These are phyloP conservation scores for Manihot esculenta DNA, from an alignment of 441 rosid species.

Conservation along the genomic window DNA sequence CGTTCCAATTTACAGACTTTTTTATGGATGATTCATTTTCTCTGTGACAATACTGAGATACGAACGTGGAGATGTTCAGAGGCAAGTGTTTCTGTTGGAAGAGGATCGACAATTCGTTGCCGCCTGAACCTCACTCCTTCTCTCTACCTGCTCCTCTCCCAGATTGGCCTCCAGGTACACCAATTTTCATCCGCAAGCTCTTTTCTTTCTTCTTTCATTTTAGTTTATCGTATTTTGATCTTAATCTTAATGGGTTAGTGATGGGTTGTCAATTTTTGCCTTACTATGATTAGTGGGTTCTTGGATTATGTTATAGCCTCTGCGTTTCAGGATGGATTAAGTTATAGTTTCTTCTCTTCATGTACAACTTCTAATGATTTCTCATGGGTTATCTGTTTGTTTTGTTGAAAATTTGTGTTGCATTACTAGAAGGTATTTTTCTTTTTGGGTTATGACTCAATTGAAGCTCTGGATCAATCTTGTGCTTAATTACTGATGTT, in stretches of 20 bases:
- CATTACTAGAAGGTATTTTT: neutral
- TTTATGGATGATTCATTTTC: neutral
- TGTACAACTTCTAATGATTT: neutral
- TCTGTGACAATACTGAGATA: neutral
- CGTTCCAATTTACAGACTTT: no score
- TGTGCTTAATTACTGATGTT: neutral
- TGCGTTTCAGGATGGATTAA: constrained; percentile 12
- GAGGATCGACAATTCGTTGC: constrained; percentile 23
- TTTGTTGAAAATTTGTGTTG: neutral
- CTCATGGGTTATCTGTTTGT: neutral
- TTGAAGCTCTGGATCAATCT: constrained; percentile 2
- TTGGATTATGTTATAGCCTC: constrained; percentile 11
- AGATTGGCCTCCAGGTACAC: constrained; percentile 66
- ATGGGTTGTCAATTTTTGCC: neutral
- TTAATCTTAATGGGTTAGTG: neutral
- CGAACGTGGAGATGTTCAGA: constrained; percentile 36
- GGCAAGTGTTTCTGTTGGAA: constrained; percentile 53
- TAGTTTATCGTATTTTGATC: neutral
- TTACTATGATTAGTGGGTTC: constrained; percentile 7
- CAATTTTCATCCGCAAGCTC: neutral
- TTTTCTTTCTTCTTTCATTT: neutral
- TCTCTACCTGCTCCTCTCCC: constrained; percentile 65
- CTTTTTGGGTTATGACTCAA: neutral
- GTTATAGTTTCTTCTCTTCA: neutral
- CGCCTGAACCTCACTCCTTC: constrained; percentile 41